These are phyloP conservation scores for Metarhizium sp. DNA, from an alignment of 2,329 filamentous ascomycete species.

Conservation along the genomic window DNA sequence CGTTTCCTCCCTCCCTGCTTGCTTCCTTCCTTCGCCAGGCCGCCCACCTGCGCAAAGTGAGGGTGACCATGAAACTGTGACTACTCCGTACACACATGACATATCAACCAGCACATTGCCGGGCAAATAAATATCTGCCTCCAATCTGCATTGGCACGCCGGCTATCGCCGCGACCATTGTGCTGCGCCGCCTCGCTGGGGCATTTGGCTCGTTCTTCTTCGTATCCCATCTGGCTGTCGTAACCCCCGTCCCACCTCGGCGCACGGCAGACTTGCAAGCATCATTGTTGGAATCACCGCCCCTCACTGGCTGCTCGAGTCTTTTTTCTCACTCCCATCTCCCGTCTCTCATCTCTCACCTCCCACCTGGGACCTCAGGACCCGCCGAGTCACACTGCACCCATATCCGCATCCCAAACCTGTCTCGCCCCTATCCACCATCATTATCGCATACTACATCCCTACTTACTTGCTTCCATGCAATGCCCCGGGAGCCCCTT, in stretches of 20 bases:
- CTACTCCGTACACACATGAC: too few species aligned
- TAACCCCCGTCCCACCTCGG: neutral
- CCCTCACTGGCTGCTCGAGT: neutral
- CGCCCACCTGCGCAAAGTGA: neutral
- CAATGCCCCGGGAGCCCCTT: too few species aligned
- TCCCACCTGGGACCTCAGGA: neutral
- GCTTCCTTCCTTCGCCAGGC: neutral
- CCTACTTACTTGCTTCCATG: conserved; percentile 3
- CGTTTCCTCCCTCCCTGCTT: neutral
- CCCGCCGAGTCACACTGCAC: neutral
- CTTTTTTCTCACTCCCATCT: neutral
- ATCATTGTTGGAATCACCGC: neutral
- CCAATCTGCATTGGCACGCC: too few species aligned
- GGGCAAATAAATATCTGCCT: neutral
- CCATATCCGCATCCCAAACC: neutral
- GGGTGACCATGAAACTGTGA: neutral
- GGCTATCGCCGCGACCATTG: neutral
- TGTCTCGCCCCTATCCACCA: neutral
- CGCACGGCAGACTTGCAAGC: neutral
- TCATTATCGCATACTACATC: neutral
- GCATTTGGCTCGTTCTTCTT: neutral
- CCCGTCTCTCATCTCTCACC: neutral
- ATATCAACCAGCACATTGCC: too few species aligned
- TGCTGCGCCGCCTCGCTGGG: neutral
- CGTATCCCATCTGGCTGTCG: neutral